Percentiles rank a stretch among this genome's conserved stretches.
Evolutionary conservation across 805 yeast species (phyloP).

Genomic region (Deakozyma indianensis): DNA sequence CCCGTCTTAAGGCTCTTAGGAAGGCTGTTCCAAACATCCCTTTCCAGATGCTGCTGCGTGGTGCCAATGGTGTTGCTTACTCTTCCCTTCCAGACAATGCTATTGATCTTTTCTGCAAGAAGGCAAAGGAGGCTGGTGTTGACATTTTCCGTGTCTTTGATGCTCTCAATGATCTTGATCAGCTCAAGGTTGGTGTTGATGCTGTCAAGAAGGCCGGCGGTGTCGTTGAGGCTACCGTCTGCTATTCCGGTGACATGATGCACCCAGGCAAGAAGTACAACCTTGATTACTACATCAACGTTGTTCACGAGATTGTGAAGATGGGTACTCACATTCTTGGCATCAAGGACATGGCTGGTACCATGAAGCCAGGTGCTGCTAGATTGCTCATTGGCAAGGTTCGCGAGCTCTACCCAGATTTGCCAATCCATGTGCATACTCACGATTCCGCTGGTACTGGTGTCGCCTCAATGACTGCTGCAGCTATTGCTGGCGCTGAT

Average conservation of each 20-base stretch:
- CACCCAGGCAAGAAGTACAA: constrained; percentile 92
- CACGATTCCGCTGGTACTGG: constrained; percentile 99
- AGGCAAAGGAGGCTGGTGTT: constrained; percentile 92
- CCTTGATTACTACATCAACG: constrained; percentile 70
- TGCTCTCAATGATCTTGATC: constrained; percentile 92
- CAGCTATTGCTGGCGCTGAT: constrained; percentile 95
- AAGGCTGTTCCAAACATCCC: constrained; percentile 93
- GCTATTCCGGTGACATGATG: constrained; percentile 98
- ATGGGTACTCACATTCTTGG: constrained; percentile 97
- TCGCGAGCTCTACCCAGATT: constrained; percentile 75
- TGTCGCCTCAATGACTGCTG: constrained; percentile 90
- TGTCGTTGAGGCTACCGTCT: constrained; percentile 95
- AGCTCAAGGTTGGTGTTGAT: constrained; percentile 91
- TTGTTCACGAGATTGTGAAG: constrained; percentile 69
- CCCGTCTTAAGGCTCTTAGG: constrained; percentile 76
- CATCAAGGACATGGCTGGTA: constrained; percentile 99
- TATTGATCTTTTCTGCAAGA: constrained; percentile 88
- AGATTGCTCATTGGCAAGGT: constrained; percentile 61
- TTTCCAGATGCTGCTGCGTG: constrained; percentile 97
- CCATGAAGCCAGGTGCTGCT: constrained; percentile 92
- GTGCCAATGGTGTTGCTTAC: constrained; percentile 99
- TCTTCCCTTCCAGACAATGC: constrained; percentile 97
- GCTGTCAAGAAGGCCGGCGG: constrained; percentile 98
- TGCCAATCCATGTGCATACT: constrained; percentile 97
- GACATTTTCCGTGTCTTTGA: constrained; percentile 97